A percentile compares a stretch with the other conserved stretches of the same genome.
phyloP scores from a whole-genome alignment of 768 basidiomycete species.

The Rhodotorula sphaerocarpa region DNA sequence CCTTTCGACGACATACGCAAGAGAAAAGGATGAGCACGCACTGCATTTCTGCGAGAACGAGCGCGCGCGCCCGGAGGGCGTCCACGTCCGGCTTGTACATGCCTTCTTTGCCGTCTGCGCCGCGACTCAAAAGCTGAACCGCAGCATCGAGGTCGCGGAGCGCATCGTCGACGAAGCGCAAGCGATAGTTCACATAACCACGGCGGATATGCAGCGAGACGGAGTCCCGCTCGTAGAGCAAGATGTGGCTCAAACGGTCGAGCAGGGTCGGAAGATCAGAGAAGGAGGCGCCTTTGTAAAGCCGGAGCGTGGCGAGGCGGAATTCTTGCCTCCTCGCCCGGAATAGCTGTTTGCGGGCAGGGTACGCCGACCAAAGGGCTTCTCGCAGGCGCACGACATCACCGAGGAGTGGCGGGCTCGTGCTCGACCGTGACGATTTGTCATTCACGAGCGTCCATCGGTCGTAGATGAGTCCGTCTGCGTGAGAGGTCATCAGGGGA shows the following conservation, averaged over 20 bases:
- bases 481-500: neutral
- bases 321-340: slow-evolving; percentile 2
- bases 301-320: slow-evolving; percentile 13
- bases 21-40: neutral
- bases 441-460: slow-evolving; percentile 21
- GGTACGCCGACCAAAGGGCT: slow-evolving; percentile 19
- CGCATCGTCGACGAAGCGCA: slow-evolving; percentile 9
- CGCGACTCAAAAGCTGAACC: slow-evolving; percentile 8
- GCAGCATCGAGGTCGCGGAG: slow-evolving; percentile 17
- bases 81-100: slow-evolving; percentile 19
- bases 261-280: slow-evolving; percentile 8
- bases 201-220: slow-evolving; percentile 22
- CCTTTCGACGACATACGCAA: too few relatives aligned
- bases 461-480: slow-evolving; percentile 32
- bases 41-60: slow-evolving; percentile 26
- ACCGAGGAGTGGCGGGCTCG: slow-evolving; percentile 21
- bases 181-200: slow-evolving; percentile 13
- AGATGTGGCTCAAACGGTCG: slow-evolving; percentile 24
- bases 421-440: neutral
- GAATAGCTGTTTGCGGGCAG: slow-evolving; percentile 13
- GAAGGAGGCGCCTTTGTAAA: slow-evolving; percentile 5
- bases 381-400: slow-evolving; percentile 34
- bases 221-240: slow-evolving; percentile 24
- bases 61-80: slow-evolving; percentile 25
- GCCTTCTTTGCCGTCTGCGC: neutral